Evolutionary conservation across 164 flowering plant species (phyloP).

Genomic region (Tetracentron sinense): DNA sequence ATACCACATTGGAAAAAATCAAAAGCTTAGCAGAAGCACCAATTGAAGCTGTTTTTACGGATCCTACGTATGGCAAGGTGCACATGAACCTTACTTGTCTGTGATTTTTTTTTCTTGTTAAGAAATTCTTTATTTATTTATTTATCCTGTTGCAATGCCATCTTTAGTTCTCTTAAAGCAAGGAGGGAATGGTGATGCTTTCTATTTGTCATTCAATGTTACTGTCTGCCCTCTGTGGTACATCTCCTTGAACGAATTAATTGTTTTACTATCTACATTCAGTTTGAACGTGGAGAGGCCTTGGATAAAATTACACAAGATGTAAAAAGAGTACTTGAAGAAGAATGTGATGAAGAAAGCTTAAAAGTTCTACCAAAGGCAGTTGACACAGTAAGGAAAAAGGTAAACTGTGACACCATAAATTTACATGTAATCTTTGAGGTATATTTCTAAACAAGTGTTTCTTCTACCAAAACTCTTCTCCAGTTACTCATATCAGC

Average conservation of each 20-base stretch:
- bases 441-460: background rate
- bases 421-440: background rate
- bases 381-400: slow-evolving; percentile 83
- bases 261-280: slow-evolving; percentile 14
- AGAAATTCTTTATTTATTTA: background rate
- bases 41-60: slow-evolving; percentile 84
- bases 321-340: slow-evolving; percentile 66
- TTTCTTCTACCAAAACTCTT: background rate
- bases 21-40: slow-evolving; percentile 54
- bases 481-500: too few relatives aligned
- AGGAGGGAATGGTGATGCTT: background rate
- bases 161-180: background rate
- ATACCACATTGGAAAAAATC: slow-evolving; percentile 61
- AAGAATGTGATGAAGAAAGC: slow-evolving; percentile 91
- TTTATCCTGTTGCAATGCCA: background rate
- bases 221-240: background rate
- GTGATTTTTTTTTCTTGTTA: background rate
- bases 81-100: background rate
- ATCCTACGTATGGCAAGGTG: slow-evolving; percentile 94
- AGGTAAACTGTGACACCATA: slow-evolving; percentile 35
- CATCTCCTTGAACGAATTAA: background rate
- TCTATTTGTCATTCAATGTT: background rate
- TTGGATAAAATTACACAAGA: slow-evolving; percentile 77
- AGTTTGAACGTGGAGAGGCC: slow-evolving; percentile 99
- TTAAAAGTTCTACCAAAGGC: slow-evolving; percentile 71